A percentile compares a stretch with the other conserved stretches of the same genome.
Conservation (phyloP, 2,329 filamentous ascomycete species). For the Pseudofabraea citricarpa region DNA sequence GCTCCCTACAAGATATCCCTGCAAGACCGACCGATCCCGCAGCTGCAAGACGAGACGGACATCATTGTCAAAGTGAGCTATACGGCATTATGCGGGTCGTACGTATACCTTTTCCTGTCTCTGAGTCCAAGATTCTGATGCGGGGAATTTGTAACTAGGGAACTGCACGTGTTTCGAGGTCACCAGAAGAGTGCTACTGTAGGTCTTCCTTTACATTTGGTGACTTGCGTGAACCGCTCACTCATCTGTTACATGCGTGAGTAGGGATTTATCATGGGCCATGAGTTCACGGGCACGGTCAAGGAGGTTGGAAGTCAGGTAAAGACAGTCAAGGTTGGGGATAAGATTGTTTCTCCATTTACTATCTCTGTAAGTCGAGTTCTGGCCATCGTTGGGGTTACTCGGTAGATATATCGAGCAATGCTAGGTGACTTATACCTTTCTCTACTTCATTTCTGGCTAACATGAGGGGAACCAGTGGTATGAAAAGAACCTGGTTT, state of each 20-base stretch:
- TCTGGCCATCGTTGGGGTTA: too few species aligned
- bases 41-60: slow-evolving; percentile 64
- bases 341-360: slow-evolving; percentile 79
- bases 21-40: slow-evolving; percentile 73
- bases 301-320: slow-evolving; percentile 64
- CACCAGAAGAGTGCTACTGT: slow-evolving; percentile 60
- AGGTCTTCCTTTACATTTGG: too few species aligned
- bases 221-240: too few species aligned
- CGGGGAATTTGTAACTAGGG: slow-evolving; percentile 41
- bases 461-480: too few species aligned
- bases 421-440: too few species aligned
- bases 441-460: too few species aligned
- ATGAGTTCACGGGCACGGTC: slow-evolving; percentile 81
- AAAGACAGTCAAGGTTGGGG: slow-evolving; percentile 64
- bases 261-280: slow-evolving; percentile 63
- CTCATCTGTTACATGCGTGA: too few species aligned
- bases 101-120: slow-evolving; percentile 28
- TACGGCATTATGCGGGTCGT: slow-evolving; percentile 84
- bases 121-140: neutral
- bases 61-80: slow-evolving; percentile 77
- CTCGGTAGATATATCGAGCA: too few species aligned
- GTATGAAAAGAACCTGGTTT: slow-evolving; percentile 36
- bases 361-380: too few species aligned
- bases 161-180: slow-evolving; percentile 80
- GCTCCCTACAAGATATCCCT: slow-evolving; percentile 69